Evolutionary conservation across 371 early-diverging fungal genomes (phyloP).

Genomic region (Syncephalastrum monosporum): DNA sequence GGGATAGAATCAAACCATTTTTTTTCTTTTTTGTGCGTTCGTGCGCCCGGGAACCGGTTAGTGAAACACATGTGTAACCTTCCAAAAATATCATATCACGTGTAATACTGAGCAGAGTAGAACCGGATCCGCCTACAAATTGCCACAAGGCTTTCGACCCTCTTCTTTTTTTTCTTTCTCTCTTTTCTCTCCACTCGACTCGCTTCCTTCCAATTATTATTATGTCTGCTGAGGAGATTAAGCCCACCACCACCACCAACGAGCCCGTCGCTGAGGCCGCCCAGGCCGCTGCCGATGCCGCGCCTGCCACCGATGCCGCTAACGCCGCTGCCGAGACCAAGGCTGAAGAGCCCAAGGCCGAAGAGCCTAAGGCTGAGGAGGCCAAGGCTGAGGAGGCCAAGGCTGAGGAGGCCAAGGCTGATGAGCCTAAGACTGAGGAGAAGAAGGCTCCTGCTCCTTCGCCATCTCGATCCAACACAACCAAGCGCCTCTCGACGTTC

Average conservation of each 20-base stretch:
- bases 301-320: slow-evolving; percentile 4
- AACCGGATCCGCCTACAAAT: too few species aligned
- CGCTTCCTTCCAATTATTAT: background rate
- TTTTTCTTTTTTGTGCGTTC: too few species aligned
- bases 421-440: slow-evolving; percentile 8
- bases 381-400: background rate
- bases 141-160: too few species aligned
- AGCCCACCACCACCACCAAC: slow-evolving; percentile 5
- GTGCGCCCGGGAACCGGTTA: too few species aligned
- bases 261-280: background rate
- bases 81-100: too few species aligned
- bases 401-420: slow-evolving; percentile 10
- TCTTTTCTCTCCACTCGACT: slow-evolving; percentile 7
- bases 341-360: slow-evolving; percentile 1
- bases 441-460: slow-evolving; percentile 15
- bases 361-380: slow-evolving; percentile 6
- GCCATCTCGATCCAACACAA: slow-evolving; percentile 24
- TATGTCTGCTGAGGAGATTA: slow-evolving; percentile 10
- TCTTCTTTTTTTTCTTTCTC: slow-evolving; percentile 8
- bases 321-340: slow-evolving; percentile 1
- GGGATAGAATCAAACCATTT: too few species aligned
- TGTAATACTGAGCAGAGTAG: too few species aligned
- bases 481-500: slow-evolving; percentile 25
- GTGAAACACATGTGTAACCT: too few species aligned
- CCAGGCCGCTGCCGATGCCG: slow-evolving; percentile 1